These are phyloP conservation scores for Aureobasidium sp. DNA, from an alignment of 2,329 filamentous ascomycete species.

Conservation along the genomic window DNA sequence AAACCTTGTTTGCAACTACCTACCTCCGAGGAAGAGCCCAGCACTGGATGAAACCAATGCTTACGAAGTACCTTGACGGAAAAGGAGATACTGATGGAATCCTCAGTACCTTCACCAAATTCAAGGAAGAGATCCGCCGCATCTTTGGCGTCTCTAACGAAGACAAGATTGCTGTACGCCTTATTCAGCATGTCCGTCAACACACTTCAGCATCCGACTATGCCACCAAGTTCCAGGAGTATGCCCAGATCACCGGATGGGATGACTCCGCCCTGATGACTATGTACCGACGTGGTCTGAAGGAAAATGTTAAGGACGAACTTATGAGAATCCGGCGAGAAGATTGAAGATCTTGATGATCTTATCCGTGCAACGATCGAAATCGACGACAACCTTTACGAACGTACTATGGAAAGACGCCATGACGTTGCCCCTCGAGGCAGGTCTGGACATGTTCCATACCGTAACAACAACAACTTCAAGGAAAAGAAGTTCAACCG, in stretches of 20 bases:
- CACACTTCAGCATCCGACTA: too few species aligned
- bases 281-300: background rate
- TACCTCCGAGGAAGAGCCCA: background rate
- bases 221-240: too few species aligned
- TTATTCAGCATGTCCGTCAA: too few species aligned
- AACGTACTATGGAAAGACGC: background rate
- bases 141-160: too few species aligned
- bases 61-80: background rate
- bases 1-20: background rate
- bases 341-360: background rate
- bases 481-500: background rate
- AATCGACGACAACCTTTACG: background rate
- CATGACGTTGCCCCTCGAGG: background rate
- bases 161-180: too few species aligned
- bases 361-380: background rate
- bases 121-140: too few species aligned
- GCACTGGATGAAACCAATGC: slow-evolving; percentile 1
- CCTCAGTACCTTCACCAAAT: background rate
- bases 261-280: too few species aligned
- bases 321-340: background rate
- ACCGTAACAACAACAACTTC: background rate
- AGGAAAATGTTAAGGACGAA: background rate
- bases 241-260: too few species aligned
- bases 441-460: background rate
- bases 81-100: background rate